A percentile compares a stretch with the other conserved stretches of the same genome.
These are phyloP conservation scores for Perilla frutescens DNA, from an alignment of 257 asterid genomes.

Conservation along the genomic window DNA sequence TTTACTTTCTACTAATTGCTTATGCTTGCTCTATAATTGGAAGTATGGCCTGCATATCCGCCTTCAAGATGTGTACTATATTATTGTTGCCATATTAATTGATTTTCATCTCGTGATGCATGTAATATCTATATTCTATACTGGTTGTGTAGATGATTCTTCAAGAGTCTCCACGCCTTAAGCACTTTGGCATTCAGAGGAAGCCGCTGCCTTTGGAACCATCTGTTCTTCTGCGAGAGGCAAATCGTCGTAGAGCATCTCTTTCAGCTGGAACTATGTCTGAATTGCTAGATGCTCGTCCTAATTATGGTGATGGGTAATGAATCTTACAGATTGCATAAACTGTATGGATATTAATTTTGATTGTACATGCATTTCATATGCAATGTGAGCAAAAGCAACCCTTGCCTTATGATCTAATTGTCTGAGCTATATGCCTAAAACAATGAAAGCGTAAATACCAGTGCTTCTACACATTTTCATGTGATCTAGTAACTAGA, in stretches of 20 bases:
- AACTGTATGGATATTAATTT: slow-evolving; percentile 25
- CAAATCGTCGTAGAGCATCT: slow-evolving; percentile 98
- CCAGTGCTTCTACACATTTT: slow-evolving; percentile 21
- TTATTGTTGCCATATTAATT: slow-evolving; percentile 10
- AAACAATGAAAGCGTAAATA: slow-evolving; percentile 1
- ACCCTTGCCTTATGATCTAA: slow-evolving; percentile 16
- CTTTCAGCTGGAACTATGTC: slow-evolving; percentile 93
- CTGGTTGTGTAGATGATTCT: slow-evolving; percentile 69
- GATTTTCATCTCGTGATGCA: slow-evolving; percentile 32
- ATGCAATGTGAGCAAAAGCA: slow-evolving; percentile 15
- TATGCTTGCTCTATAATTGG: slow-evolving; percentile 10
- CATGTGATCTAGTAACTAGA: slow-evolving; percentile 22
- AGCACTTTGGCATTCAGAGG: slow-evolving; percentile 94
- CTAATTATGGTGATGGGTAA: slow-evolving; percentile 73
- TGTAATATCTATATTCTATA: slow-evolving; percentile 14
- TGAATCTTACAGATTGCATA: slow-evolving; percentile 36
- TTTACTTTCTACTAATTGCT: slow-evolving; percentile 9
- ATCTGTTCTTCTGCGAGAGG: slow-evolving; percentile 92
- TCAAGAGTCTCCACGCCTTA: slow-evolving; percentile 78
- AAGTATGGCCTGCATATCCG: slow-evolving; percentile 12
- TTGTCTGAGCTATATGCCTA: slow-evolving; percentile 31
- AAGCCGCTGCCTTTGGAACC: slow-evolving; percentile 98
- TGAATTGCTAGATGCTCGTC: slow-evolving; percentile 82
- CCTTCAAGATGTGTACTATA: slow-evolving; percentile 21
- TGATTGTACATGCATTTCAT: slow-evolving; percentile 14